Evolutionary conservation across 164 flowering plant species (phyloP).

Genomic region (Piper betle): DNA sequence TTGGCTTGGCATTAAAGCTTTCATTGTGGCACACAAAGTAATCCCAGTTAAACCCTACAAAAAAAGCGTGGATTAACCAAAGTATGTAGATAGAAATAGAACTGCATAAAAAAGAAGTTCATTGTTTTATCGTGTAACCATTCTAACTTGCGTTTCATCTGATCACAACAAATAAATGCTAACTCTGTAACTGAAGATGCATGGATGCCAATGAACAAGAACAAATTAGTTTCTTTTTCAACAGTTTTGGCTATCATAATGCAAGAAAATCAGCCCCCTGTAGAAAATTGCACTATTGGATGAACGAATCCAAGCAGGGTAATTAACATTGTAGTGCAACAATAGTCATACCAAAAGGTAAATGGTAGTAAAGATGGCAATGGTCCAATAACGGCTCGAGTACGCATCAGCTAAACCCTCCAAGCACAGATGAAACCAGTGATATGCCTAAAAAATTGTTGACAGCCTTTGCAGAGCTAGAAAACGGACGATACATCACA

Average conservation of each 20-base stretch:
- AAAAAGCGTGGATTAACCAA: background rate
- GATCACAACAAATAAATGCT: too few species aligned
- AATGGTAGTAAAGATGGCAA: slow-evolving; percentile 80
- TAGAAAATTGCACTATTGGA: background rate
- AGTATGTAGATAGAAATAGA: background rate
- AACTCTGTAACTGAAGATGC: too few species aligned
- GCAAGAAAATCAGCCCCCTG: background rate
- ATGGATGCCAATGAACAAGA: too few species aligned
- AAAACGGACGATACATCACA: slow-evolving; percentile 85
- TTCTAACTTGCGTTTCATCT: too few species aligned
- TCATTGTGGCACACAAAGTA: slow-evolving; percentile 66
- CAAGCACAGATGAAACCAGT: slow-evolving; percentile 86
- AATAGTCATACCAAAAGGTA: slow-evolving; percentile 56
- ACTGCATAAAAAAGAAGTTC: too few species aligned
- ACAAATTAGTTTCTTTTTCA: too few species aligned
- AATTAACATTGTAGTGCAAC: background rate
- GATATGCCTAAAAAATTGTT: slow-evolving; percentile 88
- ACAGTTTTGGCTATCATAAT: too few species aligned
- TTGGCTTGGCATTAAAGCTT: slow-evolving; percentile 53
- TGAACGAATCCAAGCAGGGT: background rate
- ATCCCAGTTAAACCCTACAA: slow-evolving; percentile 83
- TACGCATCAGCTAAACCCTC: slow-evolving; percentile 98
- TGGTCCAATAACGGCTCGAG: slow-evolving; percentile 94
- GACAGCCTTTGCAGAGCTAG: slow-evolving; percentile 75
- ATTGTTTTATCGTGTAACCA: background rate